Base-by-base conservation (phyloP, 805 yeast species). In the Starmerella etchellsii region DNA sequence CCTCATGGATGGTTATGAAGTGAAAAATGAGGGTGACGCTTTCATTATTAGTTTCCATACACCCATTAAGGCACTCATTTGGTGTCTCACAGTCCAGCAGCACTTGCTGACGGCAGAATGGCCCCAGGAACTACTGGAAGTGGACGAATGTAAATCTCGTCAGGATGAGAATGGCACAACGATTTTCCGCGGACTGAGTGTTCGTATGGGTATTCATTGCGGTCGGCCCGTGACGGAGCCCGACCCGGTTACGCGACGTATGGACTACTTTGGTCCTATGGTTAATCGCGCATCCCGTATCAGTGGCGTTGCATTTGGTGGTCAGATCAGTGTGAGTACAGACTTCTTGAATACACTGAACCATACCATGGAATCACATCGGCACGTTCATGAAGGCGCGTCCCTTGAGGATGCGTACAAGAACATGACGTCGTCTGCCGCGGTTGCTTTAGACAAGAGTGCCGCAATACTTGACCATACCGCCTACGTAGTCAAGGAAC, bases 211-310 rank as follows among this genome's bases (percentile, higher is more conserved):
- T 46, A 73, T 84, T 31, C 97, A 91, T 60, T 91, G 97, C 94
- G 99, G 99, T 48, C 69, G 80, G 1, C 97, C 99, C 0, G 96
- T 88, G 31, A 83, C 94, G 54, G 99, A 91, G 59, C 73, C 80
- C 7, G 99, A 91, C 64, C 79, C 88, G 44, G 87, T 87, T 40
- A 91, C 98, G 0, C 75, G 85, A 51, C 76, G 99, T 65, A 91
- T 91, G 98, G 99, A 91, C 63, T 91, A 91, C 61, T 81, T 91
- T 53, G 99, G 99, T 0, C 98, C 99, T 0, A 87, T 91, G 85
- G 99, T 91, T 25, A 91, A 91, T 55, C 70, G 95, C 38, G 83
- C 99, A 1, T 78, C 97, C 1, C 71, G 99, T 54, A 88, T 91
- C 21, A 78, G 87, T 56, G 81, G 94, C 7, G 81, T 83, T 37